Base-by-base conservation (phyloP, 1,284 basidiomycete species). In the Cryptococcus hybrid region DNA sequence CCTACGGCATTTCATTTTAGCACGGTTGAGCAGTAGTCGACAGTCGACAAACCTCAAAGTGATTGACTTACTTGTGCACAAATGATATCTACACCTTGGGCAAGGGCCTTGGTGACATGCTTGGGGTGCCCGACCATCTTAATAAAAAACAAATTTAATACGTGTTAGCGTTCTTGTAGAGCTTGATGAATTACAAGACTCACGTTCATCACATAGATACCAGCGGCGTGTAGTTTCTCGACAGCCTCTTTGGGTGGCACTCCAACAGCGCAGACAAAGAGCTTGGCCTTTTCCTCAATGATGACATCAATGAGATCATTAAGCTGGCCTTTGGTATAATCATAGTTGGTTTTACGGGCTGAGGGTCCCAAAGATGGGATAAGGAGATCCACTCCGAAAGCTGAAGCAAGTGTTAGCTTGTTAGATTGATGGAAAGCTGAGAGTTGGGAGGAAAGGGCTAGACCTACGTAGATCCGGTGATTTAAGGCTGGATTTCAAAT, bases 101-200 rank as follows among this genome's bases (percentile, higher is more conserved):
- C 87, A 43, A 92, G 82, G 7, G 90, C 90, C 74, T 91, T 90
- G 52, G 79, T 64, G 47, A 89, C 89, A 75, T 93, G 91, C 75
- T 90, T 92, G 5, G 89, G 89, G 74, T 89, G 87, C 13, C 90
- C 91, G 63, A 95, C 87, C 90, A 94, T 94, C 79, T 85, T 50
- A 30, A 30, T 3, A 30, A 30, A 30, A 30, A 30, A 30, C 3
- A 30, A 30, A 30, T 30, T 30, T 30, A 3, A 30, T n/a, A 35
- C 7, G 0, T 13, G 44, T 65, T 50, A 63, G 55, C 57, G 15
- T 1, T 6, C 47, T 40, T 1, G 35, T 3, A 45, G 50, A 15
- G 18, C 13, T 24, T 18, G 18, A 3, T 15, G 42, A 38, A 37
- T 53, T 63, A 30, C 34, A 13, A n/a, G 24, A 78, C 84, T 60